Evolutionary conservation across 768 basidiomycete species (phyloP).

Genomic region (Boletus speciosus): DNA sequence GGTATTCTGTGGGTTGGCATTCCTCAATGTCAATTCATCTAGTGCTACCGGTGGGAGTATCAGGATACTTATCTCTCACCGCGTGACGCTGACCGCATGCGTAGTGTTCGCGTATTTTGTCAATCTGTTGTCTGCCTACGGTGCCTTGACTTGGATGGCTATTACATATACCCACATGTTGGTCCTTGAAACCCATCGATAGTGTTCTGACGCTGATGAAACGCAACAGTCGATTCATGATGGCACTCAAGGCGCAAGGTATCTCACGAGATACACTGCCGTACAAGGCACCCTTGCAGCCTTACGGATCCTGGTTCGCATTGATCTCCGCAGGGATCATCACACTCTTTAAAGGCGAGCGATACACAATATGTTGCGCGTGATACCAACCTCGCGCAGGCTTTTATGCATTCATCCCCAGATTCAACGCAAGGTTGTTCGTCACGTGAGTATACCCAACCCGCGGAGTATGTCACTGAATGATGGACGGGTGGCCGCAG

Average conservation of each 20-base stretch:
- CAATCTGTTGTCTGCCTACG: conserved; percentile 38
- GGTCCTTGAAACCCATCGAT: conserved; percentile 14
- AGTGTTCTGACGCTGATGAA: not conserved
- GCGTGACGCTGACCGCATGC: not conserved
- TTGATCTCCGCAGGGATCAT: conserved; percentile 50
- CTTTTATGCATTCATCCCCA: conserved; percentile 39
- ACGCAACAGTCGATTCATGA: conserved; percentile 45
- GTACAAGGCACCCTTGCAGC: conserved; percentile 30
- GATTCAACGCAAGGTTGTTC: conserved; percentile 52
- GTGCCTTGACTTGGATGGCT: conserved; percentile 35
- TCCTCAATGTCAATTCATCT: conserved; percentile 53
- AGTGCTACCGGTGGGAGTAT: conserved; percentile 45
- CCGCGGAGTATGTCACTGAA: not conserved
- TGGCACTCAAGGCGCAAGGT: conserved; percentile 43
- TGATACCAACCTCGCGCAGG: conserved; percentile 18
- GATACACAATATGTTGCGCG: not conserved
- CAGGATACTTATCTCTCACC: not conserved
- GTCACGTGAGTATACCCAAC: conserved; percentile 42
- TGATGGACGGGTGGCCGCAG: not conserved
- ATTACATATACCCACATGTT: conserved; percentile 62
- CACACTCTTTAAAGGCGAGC: conserved; percentile 55
- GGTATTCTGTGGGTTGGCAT: conserved; percentile 53
- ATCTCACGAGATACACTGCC: conserved; percentile 43
- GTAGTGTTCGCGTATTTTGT: conserved; percentile 38
- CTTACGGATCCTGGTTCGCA: conserved; percentile 61